These are phyloP conservation scores for Vaccinium vitisidaea DNA, from an alignment of 148 eudicot genomes.

Conservation along the genomic window DNA sequence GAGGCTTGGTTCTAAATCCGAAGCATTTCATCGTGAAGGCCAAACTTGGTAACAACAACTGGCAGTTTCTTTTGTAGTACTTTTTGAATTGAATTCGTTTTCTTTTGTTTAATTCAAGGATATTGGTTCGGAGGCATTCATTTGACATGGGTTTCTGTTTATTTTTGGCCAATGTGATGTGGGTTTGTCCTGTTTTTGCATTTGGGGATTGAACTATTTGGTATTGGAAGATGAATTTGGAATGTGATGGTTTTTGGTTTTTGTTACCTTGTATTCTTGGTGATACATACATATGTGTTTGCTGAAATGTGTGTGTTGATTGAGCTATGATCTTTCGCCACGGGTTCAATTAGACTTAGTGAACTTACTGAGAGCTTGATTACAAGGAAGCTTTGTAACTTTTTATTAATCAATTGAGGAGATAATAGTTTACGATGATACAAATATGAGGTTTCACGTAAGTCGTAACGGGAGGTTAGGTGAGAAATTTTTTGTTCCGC, in stretches of 20 bases:
- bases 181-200: not conserved
- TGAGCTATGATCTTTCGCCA: not conserved
- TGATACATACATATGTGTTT: slow-evolving; percentile 4
- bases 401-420: not conserved
- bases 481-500: not conserved
- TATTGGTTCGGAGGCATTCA: not conserved
- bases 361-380: not conserved
- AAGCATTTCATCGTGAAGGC: slow-evolving; percentile 60
- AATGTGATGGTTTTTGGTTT: not conserved
- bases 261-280: not conserved
- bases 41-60: slow-evolving; percentile 48
- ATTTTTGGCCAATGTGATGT: not conserved
- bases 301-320: not conserved
- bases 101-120: not conserved
- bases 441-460: not conserved
- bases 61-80: not conserved
- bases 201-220: not conserved
- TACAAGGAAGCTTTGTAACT: not conserved
- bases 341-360: not conserved
- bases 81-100: not conserved
- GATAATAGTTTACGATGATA: not conserved
- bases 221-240: not conserved
- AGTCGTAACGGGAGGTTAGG: not conserved
- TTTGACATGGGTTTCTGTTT: not conserved
- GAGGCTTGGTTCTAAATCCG: slow-evolving; percentile 69